Percentiles rank a stretch among this genome's conserved stretches.
These are phyloP conservation scores for Monascus ruber DNA, from an alignment of 2,329 filamentous ascomycete genomes.

Conservation along the genomic window DNA sequence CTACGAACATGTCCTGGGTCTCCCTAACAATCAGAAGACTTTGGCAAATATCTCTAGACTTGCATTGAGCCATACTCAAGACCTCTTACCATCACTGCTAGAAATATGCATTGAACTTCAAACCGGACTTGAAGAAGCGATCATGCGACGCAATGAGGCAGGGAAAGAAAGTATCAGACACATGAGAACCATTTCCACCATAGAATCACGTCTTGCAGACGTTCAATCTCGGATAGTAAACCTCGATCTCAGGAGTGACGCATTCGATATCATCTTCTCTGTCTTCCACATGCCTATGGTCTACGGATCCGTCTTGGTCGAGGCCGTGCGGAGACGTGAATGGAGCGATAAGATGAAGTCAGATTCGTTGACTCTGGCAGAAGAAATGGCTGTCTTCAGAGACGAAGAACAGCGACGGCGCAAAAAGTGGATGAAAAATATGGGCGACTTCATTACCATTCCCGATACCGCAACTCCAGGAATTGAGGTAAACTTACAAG, in stretches of 20 bases:
- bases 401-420: slow-evolving; percentile 85
- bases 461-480: slow-evolving; percentile 60
- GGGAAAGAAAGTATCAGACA: slow-evolving; percentile 56
- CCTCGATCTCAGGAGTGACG: slow-evolving; percentile 64
- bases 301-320: slow-evolving; percentile 79
- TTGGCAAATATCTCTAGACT: slow-evolving; percentile 52
- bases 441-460: slow-evolving; percentile 59
- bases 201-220: slow-evolving; percentile 63
- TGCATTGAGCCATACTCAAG: slow-evolving; percentile 51
- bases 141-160: slow-evolving; percentile 56
- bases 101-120: slow-evolving; percentile 47
- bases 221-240: slow-evolving; percentile 62
- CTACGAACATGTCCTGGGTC: slow-evolving; percentile 62
- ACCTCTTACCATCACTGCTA: slow-evolving; percentile 49
- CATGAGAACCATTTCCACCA: slow-evolving; percentile 71
- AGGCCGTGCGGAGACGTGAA: slow-evolving; percentile 74
- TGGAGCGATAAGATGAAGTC: slow-evolving; percentile 85
- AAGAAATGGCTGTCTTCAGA: slow-evolving; percentile 84
- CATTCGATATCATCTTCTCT: slow-evolving; percentile 68
- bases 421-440: slow-evolving; percentile 79
- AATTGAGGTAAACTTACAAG: slow-evolving; percentile 74
- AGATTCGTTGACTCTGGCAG: slow-evolving; percentile 76
- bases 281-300: slow-evolving; percentile 77
- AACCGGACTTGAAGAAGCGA: slow-evolving; percentile 37
- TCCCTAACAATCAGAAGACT: slow-evolving; percentile 55